phyloP scores from a whole-genome alignment of 2,329 filamentous ascomycete genomes.

The Plenodomus lindquistii region DNA sequence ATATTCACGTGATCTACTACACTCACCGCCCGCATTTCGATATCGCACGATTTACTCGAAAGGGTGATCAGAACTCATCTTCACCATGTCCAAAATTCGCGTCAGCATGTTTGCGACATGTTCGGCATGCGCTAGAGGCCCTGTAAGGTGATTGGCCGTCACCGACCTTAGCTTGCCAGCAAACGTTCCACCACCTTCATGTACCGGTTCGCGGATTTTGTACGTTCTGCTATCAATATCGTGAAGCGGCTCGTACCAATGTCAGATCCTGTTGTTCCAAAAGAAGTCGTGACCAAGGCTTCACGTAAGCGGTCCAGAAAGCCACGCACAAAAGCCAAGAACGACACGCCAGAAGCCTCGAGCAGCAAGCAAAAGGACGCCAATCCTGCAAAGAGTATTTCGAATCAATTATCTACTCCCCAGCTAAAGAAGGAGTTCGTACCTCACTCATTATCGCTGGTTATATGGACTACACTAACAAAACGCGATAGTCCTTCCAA shows the following conservation, averaged over 20 bases:
- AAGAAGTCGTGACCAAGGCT: background rate
- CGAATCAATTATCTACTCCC: background rate
- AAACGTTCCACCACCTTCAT: background rate
- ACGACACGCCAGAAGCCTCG: background rate
- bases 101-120: background rate
- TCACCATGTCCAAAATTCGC: background rate
- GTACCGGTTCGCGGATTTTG: background rate
- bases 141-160: background rate
- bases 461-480: no score
- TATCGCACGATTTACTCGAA: background rate
- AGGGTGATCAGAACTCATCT: background rate
- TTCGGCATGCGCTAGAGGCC: background rate
- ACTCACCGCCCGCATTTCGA: background rate
- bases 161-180: background rate
- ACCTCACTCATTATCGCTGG: no score
- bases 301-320: background rate
- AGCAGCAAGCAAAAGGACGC: background rate
- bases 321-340: background rate
- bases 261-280: background rate
- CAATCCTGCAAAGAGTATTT: background rate
- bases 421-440: background rate
- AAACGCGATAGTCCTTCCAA: no score
- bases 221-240: background rate
- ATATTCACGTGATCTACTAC: slow-evolving; percentile 1
- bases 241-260: background rate